Evolutionary conservation across 2,329 filamentous ascomycete species (phyloP).

Genomic region (Trichoderma citrinoviride): DNA sequence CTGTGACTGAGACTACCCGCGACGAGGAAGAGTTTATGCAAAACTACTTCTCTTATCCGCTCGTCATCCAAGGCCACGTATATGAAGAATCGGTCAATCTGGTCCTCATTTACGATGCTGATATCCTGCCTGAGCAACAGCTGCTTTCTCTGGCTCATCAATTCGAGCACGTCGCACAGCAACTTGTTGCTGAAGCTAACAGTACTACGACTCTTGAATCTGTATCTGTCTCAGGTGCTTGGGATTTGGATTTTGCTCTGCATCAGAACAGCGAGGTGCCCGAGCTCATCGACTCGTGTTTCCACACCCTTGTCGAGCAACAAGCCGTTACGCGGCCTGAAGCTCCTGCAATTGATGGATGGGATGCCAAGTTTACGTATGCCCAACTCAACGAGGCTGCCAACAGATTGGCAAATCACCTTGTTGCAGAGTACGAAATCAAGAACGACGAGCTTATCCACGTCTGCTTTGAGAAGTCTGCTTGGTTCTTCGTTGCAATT

Average conservation of each 20-base stretch:
- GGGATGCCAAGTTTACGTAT: slow-evolving; percentile 6
- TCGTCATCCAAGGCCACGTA: slow-evolving; percentile 10
- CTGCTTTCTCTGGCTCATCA: background rate
- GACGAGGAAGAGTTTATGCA: background rate
- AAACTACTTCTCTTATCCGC: slow-evolving; percentile 18
- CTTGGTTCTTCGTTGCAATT: slow-evolving; percentile 15
- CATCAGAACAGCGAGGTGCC: background rate
- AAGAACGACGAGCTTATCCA: slow-evolving; percentile 8
- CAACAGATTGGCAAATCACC: slow-evolving; percentile 8
- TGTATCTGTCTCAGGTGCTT: slow-evolving; percentile 1
- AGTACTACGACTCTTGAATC: background rate
- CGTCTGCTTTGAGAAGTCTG: slow-evolving; percentile 19
- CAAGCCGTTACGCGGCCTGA: background rate
- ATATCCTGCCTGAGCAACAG: slow-evolving; percentile 1
- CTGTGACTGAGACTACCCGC: background rate
- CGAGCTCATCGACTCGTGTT: slow-evolving; percentile 1
- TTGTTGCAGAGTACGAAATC: background rate
- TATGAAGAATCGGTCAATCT: slow-evolving; percentile 2
- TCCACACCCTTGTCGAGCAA: slow-evolving; percentile 10
- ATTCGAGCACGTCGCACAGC: slow-evolving; percentile 17
- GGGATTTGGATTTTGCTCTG: slow-evolving; percentile 3
- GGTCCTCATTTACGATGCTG: slow-evolving; percentile 9
- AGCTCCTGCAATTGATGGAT: background rate
- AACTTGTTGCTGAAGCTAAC: background rate
- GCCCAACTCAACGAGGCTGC: slow-evolving; percentile 9